phyloP scores from a whole-genome alignment of 192 early-diverging fungal species.

The Dispira simplex region DNA sequence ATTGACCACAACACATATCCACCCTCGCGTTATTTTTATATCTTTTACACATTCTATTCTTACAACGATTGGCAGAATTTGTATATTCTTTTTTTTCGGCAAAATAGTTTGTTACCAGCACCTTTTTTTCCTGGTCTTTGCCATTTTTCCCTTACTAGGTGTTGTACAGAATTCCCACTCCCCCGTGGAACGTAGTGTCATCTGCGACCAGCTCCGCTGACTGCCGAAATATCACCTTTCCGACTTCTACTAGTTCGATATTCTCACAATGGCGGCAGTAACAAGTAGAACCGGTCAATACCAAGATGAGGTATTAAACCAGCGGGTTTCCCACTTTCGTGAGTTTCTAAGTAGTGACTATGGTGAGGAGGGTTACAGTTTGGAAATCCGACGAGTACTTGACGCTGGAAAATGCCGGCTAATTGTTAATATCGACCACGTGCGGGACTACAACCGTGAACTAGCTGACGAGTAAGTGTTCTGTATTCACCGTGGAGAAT shows the following conservation, averaged over 20 bases:
- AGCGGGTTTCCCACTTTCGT: slow-evolving; percentile 11
- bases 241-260: not conserved
- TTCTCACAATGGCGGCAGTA: slow-evolving; percentile 1
- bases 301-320: slow-evolving; percentile 9
- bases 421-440: slow-evolving; percentile 78
- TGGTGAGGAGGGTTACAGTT: slow-evolving; percentile 35
- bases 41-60: too few relatives aligned
- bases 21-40: too few relatives aligned
- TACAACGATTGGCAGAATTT: too few relatives aligned
- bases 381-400: slow-evolving; percentile 32
- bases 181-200: too few relatives aligned
- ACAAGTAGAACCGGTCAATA: not conserved
- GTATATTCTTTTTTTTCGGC: too few relatives aligned
- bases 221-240: too few relatives aligned
- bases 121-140: too few relatives aligned
- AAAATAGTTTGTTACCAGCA: too few relatives aligned
- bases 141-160: too few relatives aligned
- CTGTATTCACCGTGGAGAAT: not conserved
- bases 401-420: slow-evolving; percentile 36
- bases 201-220: too few relatives aligned
- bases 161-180: too few relatives aligned
- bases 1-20: too few relatives aligned
- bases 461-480: slow-evolving; percentile 43
- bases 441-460: slow-evolving; percentile 58
- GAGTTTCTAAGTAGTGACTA: slow-evolving; percentile 34